Percentiles rank a stretch among this genome's conserved stretches.
Conservation (phyloP, 495 filamentous ascomycete genomes). For the Penicillium tannophilum region DNA sequence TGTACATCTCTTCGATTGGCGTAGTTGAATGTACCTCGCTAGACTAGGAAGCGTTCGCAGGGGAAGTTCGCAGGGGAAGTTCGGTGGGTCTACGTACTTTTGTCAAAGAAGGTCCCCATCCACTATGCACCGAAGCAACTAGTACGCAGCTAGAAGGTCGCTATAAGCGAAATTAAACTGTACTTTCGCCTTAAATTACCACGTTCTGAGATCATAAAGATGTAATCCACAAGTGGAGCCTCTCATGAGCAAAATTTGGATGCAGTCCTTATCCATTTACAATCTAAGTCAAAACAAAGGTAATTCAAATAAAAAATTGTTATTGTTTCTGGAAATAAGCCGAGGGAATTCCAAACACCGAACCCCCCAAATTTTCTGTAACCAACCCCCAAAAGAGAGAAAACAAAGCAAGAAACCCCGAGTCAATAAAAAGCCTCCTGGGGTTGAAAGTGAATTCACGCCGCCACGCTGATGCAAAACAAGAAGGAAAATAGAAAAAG, state of each 20-base stretch:
- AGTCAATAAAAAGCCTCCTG: conserved; percentile 2
- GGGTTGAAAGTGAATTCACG: not conserved
- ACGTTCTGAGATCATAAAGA: conserved; percentile 4
- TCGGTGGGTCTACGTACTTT: not conserved
- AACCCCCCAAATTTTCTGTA: conserved; percentile 17
- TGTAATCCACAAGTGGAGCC: not conserved
- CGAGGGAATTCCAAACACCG: conserved; percentile 8
- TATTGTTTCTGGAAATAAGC: not conserved
- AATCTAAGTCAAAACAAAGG: not conserved
- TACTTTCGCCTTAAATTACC: not conserved
- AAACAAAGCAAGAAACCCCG: not conserved
- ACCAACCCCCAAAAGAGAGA: not conserved
- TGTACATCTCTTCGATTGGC: not conserved
- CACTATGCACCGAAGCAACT: not conserved
- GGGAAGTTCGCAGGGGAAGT: not conserved
- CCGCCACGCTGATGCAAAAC: conserved; percentile 11
- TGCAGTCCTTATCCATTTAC: not conserved
- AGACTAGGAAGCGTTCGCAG: not conserved
- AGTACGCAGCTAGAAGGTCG: not conserved
- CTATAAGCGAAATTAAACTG: not conserved
- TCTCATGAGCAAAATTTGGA: not conserved
- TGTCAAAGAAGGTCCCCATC: not conserved
- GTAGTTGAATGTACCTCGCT: not conserved
- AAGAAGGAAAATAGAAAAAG: not conserved
- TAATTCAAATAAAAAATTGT: not conserved